phyloP scores from a whole-genome alignment of 441 rosid genomes.

The Sinapis alba region DNA sequence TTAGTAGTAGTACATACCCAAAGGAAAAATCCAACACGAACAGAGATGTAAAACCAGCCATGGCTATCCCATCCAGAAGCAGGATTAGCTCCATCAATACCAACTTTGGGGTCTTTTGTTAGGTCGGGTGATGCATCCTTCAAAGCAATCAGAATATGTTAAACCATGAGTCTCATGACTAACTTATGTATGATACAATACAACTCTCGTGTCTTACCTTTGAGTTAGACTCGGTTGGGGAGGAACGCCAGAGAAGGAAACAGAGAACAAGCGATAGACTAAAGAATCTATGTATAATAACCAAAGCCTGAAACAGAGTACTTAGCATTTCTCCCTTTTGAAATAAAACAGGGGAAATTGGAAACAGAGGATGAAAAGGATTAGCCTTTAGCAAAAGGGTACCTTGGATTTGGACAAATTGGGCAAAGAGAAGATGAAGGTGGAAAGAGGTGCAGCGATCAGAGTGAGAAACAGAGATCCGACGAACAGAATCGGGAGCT shows the following conservation, averaged over 20 bases:
- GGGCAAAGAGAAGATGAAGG: conserved; percentile 78
- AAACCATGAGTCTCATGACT: conserved; percentile 13
- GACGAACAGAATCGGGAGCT: conserved; percentile 70
- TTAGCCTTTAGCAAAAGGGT: not conserved
- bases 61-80: conserved; percentile 52
- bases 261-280: conserved; percentile 77
- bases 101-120: conserved; percentile 42
- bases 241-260: conserved; percentile 75
- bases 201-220: conserved; percentile 49
- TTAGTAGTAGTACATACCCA: conserved; percentile 56
- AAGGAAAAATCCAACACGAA: conserved; percentile 85
- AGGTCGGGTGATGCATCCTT: conserved; percentile 53
- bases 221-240: conserved; percentile 47
- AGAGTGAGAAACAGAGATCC: conserved; percentile 83
- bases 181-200: not conserved
- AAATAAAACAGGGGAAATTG: not conserved
- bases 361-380: not conserved
- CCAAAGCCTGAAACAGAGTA: conserved; percentile 67
- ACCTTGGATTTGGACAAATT: conserved; percentile 84
- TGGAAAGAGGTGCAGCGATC: conserved; percentile 87
- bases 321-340: not conserved
- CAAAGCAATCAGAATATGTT: conserved; percentile 29
- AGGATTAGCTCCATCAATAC: conserved; percentile 40
- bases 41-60: conserved; percentile 78
- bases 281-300: conserved; percentile 91